Percentiles rank a stretch among this genome's conserved stretches.
These are phyloP conservation scores for Naegleria lovaniensis DNA, from an alignment of 208 protist species.

Conservation along the genomic window DNA sequence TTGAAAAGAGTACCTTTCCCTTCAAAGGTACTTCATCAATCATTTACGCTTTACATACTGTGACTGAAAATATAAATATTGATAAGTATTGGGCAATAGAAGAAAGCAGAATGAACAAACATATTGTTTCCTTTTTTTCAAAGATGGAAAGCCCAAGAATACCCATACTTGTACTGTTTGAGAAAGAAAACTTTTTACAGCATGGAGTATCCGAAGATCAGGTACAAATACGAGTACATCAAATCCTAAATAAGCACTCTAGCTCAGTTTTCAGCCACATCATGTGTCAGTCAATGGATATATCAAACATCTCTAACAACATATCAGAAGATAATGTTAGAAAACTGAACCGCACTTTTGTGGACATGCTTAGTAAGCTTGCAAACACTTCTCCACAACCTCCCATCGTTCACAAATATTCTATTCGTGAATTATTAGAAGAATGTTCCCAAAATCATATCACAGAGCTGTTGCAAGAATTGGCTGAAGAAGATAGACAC, in stretches of 20 bases:
- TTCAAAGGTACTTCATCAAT: neutral
- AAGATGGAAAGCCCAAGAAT: neutral
- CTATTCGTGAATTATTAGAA: neutral
- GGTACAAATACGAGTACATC: neutral
- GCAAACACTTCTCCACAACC: neutral
- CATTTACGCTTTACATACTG: neutral
- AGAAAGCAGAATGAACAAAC: neutral
- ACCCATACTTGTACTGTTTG: neutral
- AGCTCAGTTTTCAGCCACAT: too few relatives aligned
- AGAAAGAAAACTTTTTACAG: neutral
- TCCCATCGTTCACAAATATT: neutral
- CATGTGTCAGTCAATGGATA: too few relatives aligned
- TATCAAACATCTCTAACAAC: too few relatives aligned
- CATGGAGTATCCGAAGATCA: neutral
- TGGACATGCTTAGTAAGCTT: neutral
- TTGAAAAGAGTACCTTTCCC: neutral
- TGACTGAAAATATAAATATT: neutral
- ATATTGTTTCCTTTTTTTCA: neutral
- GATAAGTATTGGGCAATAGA: neutral
- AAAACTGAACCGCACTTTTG: too few relatives aligned
- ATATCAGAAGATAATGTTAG: too few relatives aligned
- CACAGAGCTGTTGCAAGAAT: neutral
- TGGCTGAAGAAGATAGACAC: neutral
- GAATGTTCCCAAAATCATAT: neutral
- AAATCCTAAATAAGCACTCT: too few relatives aligned